Base-by-base conservation (phyloP, 169 alveolate genomes). In the Miamiensis avidus region DNA sequence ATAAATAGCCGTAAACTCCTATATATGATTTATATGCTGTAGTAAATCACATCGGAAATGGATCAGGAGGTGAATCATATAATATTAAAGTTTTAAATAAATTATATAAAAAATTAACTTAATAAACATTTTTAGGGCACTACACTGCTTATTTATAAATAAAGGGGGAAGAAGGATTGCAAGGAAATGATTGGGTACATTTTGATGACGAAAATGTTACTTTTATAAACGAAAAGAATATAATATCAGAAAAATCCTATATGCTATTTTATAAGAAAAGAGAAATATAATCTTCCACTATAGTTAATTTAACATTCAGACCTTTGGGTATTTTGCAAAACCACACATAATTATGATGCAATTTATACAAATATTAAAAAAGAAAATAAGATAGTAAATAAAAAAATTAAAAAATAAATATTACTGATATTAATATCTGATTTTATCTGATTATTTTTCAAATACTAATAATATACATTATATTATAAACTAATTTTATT, bases 1-100 rank as follows among this genome's bases (percentile, higher is more conserved):
- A n/a, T n/a, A n/a, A n/a, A n/a, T n/a, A n/a, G n/a, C n/a, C n/a
- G n/a, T n/a, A 76, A 27, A 30, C 72, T 75, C 34, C 27, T 15
- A 28, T 74, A 32, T 82, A 82, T 82, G 87, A 82, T 33, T 29
- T 82, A 75, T 82, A 33, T 74, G 87, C 82, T 33, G 82, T 82
- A 28, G 87, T 81, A 0, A 82, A 82, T 74, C 87, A 82, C 33
- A 74, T 82, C 74, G 87, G 87, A 6, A 82, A 74, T 82, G 87
- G 87, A 33, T 49, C 33, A 82, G 74, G 75, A 20, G 87, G 87
- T 82, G 74, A 74, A n/a, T n/a, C n/a, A n/a, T n/a, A n/a, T n/a
- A n/a, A n/a, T n/a, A n/a, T n/a, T n/a, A n/a, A n/a, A n/a, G n/a
- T n/a, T n/a, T n/a, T n/a, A n/a, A 49, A 11, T 49, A 4, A 49